Evolutionary conservation across 495 filamentous ascomycete genomes (phyloP), one percentile per base, ranked within the genome.

Genomic region (Halenospora varia): DNA sequence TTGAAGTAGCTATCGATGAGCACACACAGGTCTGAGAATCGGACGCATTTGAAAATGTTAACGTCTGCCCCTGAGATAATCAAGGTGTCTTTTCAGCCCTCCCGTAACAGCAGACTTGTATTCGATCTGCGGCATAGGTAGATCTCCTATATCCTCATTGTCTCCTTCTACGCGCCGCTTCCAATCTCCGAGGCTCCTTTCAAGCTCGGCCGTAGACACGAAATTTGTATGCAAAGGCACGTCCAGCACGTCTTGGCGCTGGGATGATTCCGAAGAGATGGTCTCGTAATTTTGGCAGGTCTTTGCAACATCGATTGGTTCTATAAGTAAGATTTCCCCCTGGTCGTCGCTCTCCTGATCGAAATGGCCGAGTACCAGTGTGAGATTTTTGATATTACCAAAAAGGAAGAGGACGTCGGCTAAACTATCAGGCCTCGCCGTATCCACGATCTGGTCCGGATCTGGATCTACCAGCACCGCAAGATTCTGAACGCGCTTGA

Each of bases 331-430:
- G 42, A 46, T 46, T 4, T 46, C 19, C 17, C 42, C 42, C 42
- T 46, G 17, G 42, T 46, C n/a, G 19, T 46, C 15, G 42, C 19
- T n/a, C 42, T 46, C 42, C 42, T 17, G 19, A 46, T 46, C 4
- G 42, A 46, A 46, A 46, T 46, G 42, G 42, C 42, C 42, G 42
- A 46, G 42, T 46, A 46, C 19, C 8, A 17, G 42, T 46, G 42
- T 46, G 42, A 46, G 42, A 46, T 46, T 46, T 20, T 46, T 46
- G 19, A 46, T 20, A 46, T 46, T 46, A n/a, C 42, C 19, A 46
- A 46, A 46, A 46, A 46, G 42, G 42, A 46, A 46, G 13, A 46
- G 42, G 42, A 46, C 17, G 42, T 46, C 17, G 42, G 42, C 42
- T 17, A 46, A 20, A n/a, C 15, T 6, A 46, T 46, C 19, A 46